Evolutionary conservation across 2,329 filamentous ascomycete genomes (phyloP).

Genomic region (Xylaria sp.): DNA sequence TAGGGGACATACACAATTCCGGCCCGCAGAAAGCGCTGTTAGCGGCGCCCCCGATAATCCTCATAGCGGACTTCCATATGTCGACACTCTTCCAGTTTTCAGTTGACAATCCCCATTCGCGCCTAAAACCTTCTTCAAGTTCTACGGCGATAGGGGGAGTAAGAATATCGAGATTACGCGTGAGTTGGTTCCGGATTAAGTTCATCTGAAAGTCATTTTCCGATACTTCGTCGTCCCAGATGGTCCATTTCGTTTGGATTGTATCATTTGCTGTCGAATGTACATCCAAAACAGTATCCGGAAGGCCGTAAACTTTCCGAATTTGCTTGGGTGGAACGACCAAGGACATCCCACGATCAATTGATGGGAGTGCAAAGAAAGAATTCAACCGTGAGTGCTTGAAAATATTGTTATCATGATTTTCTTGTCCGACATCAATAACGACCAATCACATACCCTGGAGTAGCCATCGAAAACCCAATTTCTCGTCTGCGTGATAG

Average conservation of each 20-base stretch:
- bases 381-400: conserved; percentile 20
- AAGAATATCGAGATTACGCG: conserved; percentile 17
- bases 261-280: conserved; percentile 10
- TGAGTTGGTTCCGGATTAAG: conserved; percentile 22
- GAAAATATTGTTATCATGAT: not conserved
- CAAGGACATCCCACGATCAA: conserved; percentile 12
- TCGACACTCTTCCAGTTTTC: not conserved
- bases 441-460: not conserved
- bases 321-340: conserved; percentile 19
- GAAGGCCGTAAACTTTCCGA: conserved; percentile 15
- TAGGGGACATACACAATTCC: not conserved
- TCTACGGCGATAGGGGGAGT: conserved; percentile 23
- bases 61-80: conserved; percentile 15
- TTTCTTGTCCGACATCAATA: not conserved
- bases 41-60: conserved; percentile 16
- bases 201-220: conserved; percentile 24
- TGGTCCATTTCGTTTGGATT: conserved; percentile 25
- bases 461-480: not conserved
- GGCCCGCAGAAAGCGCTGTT: conserved; percentile 27
- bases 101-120: not conserved
- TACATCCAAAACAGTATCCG: conserved; percentile 10
- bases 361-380: conserved; percentile 19
- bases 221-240: conserved; percentile 19
- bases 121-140: conserved; percentile 5
- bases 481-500: not conserved